phyloP scores from a whole-genome alignment of 345 rosid species.

The Boechera stricta region DNA sequence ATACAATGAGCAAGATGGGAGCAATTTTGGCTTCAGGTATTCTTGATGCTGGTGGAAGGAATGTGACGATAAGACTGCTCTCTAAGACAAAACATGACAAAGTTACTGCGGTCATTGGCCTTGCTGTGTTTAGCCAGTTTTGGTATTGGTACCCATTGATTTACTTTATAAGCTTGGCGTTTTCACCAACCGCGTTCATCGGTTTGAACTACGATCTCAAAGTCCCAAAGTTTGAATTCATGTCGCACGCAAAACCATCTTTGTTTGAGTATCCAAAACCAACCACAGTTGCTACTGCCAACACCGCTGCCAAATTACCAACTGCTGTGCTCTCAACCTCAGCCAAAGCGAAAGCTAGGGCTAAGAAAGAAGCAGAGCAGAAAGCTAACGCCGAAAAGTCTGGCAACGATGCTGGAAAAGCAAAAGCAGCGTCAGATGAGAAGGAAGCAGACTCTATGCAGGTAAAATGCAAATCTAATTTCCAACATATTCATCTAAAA shows the following conservation, averaged over 20 bases:
- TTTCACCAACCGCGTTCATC: slow-evolving; percentile 92
- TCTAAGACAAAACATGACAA: slow-evolving; percentile 94
- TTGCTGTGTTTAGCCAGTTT: slow-evolving; percentile 93
- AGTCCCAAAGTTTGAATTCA: slow-evolving; percentile 90
- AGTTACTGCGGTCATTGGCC: slow-evolving; percentile 91
- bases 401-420: slow-evolving; percentile 66
- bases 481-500: background rate
- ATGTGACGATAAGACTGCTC: slow-evolving; percentile 86
- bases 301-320: slow-evolving; percentile 84
- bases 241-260: slow-evolving; percentile 89
- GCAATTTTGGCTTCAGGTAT: slow-evolving; percentile 96
- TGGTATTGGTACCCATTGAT: slow-evolving; percentile 99
- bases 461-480: slow-evolving; percentile 50
- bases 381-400: slow-evolving; percentile 60
- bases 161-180: slow-evolving; percentile 78
- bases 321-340: slow-evolving; percentile 90
- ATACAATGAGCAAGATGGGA: slow-evolving; percentile 99
- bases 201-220: slow-evolving; percentile 92
- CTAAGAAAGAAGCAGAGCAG: slow-evolving; percentile 93
- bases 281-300: slow-evolving; percentile 69
- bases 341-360: slow-evolving; percentile 86
- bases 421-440: slow-evolving; percentile 60
- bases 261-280: slow-evolving; percentile 93
- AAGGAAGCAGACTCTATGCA: slow-evolving; percentile 92
- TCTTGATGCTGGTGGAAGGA: slow-evolving; percentile 98